Conservation (phyloP, 805 yeast genomes). For the Candida koratica region DNA sequence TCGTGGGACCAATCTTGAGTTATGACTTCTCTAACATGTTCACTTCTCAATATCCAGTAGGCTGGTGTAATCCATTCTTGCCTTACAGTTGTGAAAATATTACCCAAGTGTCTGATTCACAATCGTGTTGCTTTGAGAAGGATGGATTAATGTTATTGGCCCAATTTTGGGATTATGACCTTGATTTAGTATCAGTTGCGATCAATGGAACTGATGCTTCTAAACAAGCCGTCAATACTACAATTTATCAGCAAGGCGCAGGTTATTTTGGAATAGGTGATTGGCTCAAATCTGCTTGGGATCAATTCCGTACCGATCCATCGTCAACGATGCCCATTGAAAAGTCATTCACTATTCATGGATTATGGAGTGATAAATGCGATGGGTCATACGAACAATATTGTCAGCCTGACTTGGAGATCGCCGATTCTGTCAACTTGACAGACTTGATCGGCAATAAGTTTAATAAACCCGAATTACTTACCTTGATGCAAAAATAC, state of each 20-base stretch:
- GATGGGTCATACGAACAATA: slow-evolving; percentile 77
- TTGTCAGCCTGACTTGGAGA: slow-evolving; percentile 61
- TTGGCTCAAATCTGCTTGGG: slow-evolving; percentile 2
- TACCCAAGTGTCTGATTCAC: slow-evolving; percentile 35
- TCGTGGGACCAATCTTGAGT: slow-evolving; percentile 1
- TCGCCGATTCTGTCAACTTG: slow-evolving; percentile 38
- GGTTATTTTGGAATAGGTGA: slow-evolving; percentile 8
- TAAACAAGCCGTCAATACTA: not conserved
- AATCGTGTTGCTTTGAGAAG: slow-evolving; percentile 75
- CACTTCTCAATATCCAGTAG: slow-evolving; percentile 7
- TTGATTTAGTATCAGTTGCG: slow-evolving; percentile 22
- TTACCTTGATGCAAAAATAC: slow-evolving; percentile 49
- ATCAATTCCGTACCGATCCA: slow-evolving; percentile 8
- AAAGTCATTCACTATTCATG: slow-evolving; percentile 39
- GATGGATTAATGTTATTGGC: slow-evolving; percentile 82
- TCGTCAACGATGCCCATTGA: slow-evolving; percentile 24
- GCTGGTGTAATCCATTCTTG: slow-evolving; percentile 5
- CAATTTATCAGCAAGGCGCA: slow-evolving; percentile 2
- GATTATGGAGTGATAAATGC: slow-evolving; percentile 54
- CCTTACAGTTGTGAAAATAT: slow-evolving; percentile 19
- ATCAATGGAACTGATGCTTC: slow-evolving; percentile 4
- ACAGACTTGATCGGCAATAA: slow-evolving; percentile 28
- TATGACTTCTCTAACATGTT: slow-evolving; percentile 1
- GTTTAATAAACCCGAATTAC: slow-evolving; percentile 48
- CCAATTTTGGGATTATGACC: slow-evolving; percentile 89